Conservation (phyloP, 306 rosid species). For the Corylus avellana region DNA sequence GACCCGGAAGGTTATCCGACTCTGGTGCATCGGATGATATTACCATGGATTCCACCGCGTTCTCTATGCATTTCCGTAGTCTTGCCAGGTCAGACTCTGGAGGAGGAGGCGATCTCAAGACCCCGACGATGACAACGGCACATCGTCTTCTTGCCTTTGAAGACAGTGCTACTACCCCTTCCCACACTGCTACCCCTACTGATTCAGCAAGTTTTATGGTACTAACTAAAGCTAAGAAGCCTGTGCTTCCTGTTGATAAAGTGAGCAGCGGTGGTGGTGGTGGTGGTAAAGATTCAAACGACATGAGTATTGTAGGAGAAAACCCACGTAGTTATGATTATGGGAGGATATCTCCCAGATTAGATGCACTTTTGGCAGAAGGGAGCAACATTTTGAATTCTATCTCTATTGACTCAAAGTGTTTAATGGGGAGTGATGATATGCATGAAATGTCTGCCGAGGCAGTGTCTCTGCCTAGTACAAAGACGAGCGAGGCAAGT, state of each 20-base stretch:
- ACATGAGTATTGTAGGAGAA: slow-evolving; percentile 78
- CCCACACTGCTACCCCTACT: slow-evolving; percentile 33
- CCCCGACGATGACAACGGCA: slow-evolving; percentile 45
- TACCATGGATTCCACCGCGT: slow-evolving; percentile 88
- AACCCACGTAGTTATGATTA: slow-evolving; percentile 45
- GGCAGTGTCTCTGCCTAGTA: slow-evolving; percentile 11
- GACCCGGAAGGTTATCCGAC: slow-evolving; percentile 67
- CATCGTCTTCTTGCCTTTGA: slow-evolving; percentile 40
- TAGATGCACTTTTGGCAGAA: slow-evolving; percentile 64
- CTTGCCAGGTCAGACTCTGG: slow-evolving; percentile 74
- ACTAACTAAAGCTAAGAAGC: slow-evolving; percentile 50
- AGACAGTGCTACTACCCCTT: slow-evolving; percentile 48
- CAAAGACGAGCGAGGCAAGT: slow-evolving; percentile 21
- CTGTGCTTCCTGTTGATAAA: slow-evolving; percentile 25
- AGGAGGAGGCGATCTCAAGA: slow-evolving; percentile 65
- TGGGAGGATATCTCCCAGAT: slow-evolving; percentile 54
- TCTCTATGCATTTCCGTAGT: slow-evolving; percentile 92
- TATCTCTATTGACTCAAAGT: slow-evolving; percentile 19
- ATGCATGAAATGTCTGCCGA: slow-evolving; percentile 22
- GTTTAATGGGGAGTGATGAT: slow-evolving; percentile 22
- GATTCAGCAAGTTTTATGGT: slow-evolving; percentile 66
- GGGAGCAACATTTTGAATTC: slow-evolving; percentile 49
- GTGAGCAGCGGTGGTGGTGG: slow-evolving; percentile 16
- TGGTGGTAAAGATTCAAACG: slow-evolving; percentile 60
- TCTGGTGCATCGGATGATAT: slow-evolving; percentile 65